Evolutionary conservation across 2,329 filamentous ascomycete genomes (phyloP).

Genomic region (Claviceps lovelessii): DNA sequence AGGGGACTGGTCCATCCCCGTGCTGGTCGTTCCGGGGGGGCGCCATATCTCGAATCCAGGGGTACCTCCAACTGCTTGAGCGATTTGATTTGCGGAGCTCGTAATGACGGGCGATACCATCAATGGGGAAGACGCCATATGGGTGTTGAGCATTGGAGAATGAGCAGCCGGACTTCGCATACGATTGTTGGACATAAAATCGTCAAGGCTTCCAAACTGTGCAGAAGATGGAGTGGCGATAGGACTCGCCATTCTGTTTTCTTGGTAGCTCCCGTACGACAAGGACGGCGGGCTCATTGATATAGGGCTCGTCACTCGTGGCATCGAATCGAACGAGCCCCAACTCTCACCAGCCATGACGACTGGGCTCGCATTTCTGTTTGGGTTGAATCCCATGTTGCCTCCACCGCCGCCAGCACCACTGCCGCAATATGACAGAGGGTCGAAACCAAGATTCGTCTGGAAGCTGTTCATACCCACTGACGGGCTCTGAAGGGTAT

Average conservation of each 20-base stretch:
- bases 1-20: constrained; percentile 13
- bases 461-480: constrained; percentile 10
- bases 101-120: constrained; percentile 10
- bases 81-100: constrained; percentile 7
- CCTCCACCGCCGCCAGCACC: not conserved
- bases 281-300: constrained; percentile 16
- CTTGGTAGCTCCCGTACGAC: constrained; percentile 19
- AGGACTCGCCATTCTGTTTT: constrained; percentile 16
- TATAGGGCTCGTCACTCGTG: constrained; percentile 19
- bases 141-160: constrained; percentile 10
- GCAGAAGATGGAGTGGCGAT: constrained; percentile 13
- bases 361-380: constrained; percentile 20
- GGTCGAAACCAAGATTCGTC: constrained; percentile 4
- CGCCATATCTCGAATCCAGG: constrained; percentile 26
- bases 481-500: constrained; percentile 9
- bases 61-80: constrained; percentile 16
- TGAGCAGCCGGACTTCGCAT: constrained; percentile 14
- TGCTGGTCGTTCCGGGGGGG: constrained; percentile 16
- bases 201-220: constrained; percentile 20
- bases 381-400: constrained; percentile 9
- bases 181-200: constrained; percentile 18
- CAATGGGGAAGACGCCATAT: constrained; percentile 10
- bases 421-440: constrained; percentile 4
- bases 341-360: constrained; percentile 18
- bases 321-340: constrained; percentile 16